Evolutionary conservation across 1,139 yeast species (phyloP), one percentile per base, ranked within the genome.

Genomic region (Protomyces pachydermus): DNA sequence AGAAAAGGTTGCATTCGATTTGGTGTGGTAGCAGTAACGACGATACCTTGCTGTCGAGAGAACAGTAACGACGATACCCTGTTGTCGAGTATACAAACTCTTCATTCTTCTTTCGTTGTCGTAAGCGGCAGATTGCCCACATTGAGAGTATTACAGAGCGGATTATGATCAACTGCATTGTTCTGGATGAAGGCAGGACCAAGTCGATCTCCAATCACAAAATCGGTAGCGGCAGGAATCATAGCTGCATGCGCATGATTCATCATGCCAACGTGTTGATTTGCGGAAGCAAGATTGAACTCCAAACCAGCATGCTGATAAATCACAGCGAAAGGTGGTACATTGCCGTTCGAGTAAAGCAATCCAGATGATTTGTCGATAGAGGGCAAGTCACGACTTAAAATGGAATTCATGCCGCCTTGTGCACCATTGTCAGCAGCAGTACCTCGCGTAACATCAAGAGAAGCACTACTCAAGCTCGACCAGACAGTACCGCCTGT

Each of bases 111-210:
- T 74, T 93, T 98, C 2, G 96, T 86, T 2, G 98, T 96, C 78
- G 93, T 97, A 10, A 97, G 97, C 2, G 98, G 98, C 71, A 93
- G 81, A 74, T 93, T 93, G 28, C 98, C 98, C 61, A 93, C 98
- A 72, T 93, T 93, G 65, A 93, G 79, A 0, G 98, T 93, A 74
- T 93, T 93, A 78, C 98, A 93, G 6, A 98, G 98, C 9, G 98
- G 98, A 72, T 93, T 93, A 76, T 93, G 98, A 76, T 93, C 98
- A 2, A 98, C 98, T 0, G 98, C 98, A 71, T 93, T 93, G 1
- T 97, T 56, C 50, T 61, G 60, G 46, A 61, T 38, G 42, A 65
- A 62, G 10, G 64, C 57, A 18, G 62, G 63, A 10, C 63, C 63
- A 35, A 56, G 52, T 20, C 65, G 54, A 48, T 58, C 54, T 53